Evolutionary conservation across 164 flowering plant species (phyloP), one percentile per base, ranked within the genome.

Genomic region (Chimonanthus salicifolius): DNA sequence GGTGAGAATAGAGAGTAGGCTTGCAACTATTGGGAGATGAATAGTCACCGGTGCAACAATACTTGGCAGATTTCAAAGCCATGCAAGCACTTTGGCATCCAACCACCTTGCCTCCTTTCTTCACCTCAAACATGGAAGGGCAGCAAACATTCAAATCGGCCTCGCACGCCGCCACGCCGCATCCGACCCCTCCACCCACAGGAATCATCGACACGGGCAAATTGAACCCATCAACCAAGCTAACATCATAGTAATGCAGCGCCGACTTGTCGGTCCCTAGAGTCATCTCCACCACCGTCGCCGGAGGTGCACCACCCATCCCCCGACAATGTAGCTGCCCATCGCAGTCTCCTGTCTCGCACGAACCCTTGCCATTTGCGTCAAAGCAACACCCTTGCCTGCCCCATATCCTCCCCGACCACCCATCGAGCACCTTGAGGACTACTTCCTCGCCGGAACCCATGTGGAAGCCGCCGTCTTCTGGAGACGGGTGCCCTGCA

Each of bases 11-110:
- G 3, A 88, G 73, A 0, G 90, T 85, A 1, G 97, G 94, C 81
- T 85, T 87, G 79, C 97, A 92, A 5, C 78, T 84, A 45, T 80
- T 80, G 0, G 93, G 90, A 16, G 80, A 75, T 0, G 92, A 77
- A 67, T 72, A 92, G 67, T 83, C 78, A 0, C 98, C 99, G 0
- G 97, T 95, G 81, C 99, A 95, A 62, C 99, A 95, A 73, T 91
- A 95, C 79, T 74, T 92, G 63, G 76, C 87, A 0, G 91, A 80
- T 60, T 80, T 82, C 78, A 83, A 81, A 7, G 94, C 94, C 82
- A 88, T 71, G 69, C 94, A 92, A 16, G 97, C 97, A 49, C 97
- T 92, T 81, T 90, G 88, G 72, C 97, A 90, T 33, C 91, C 97
- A 49, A 90, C 94, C 58, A 89, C 90, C 71, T 75, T 84, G 3